phyloP scores from a whole-genome alignment of 202 grass and related monocot genomes.

The Bolboschoenoplectus hybrid region DNA sequence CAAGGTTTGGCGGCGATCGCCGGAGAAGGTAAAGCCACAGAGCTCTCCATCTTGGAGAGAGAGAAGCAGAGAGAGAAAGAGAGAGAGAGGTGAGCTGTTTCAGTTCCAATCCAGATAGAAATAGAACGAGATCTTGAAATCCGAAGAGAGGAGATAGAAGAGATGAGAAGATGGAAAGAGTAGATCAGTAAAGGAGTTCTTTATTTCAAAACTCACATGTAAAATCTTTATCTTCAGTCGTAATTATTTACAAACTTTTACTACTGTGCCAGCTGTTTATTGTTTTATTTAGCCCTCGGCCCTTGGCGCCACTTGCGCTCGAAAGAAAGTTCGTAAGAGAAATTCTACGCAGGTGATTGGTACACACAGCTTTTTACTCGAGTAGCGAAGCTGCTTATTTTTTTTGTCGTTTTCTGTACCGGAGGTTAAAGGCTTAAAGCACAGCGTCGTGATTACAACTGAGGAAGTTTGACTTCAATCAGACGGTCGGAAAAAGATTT shows the following conservation, averaged over 20 bases:
- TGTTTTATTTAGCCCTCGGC: neutral
- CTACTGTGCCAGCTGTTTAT: neutral
- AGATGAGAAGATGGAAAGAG: neutral
- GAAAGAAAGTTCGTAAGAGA: too few relatives aligned
- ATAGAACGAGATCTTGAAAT: slow-evolving; percentile 10
- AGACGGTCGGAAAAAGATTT: neutral
- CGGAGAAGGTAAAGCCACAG: slow-evolving; percentile 13
- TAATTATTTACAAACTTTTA: slow-evolving; percentile 5
- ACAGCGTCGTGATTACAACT: too few relatives aligned
- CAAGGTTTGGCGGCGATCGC: neutral
- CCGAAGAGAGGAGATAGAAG: neutral
- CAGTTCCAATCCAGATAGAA: slow-evolving; percentile 6
- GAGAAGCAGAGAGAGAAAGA: neutral
- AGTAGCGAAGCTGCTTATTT: too few relatives aligned
- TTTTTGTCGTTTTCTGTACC: too few relatives aligned
- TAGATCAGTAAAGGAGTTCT: slow-evolving; percentile 24
- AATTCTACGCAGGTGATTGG: too few relatives aligned
- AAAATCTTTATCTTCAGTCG: neutral
- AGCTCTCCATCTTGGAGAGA: slow-evolving; percentile 25
- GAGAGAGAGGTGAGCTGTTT: neutral
- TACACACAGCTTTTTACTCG: too few relatives aligned
- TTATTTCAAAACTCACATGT: slow-evolving; percentile 15
- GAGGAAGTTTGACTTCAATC: neutral
- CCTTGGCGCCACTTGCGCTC: too few relatives aligned
- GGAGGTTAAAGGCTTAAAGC: too few relatives aligned